Conservation (phyloP, 768 basidiomycete species). For the Melanogaster broomeanus region DNA sequence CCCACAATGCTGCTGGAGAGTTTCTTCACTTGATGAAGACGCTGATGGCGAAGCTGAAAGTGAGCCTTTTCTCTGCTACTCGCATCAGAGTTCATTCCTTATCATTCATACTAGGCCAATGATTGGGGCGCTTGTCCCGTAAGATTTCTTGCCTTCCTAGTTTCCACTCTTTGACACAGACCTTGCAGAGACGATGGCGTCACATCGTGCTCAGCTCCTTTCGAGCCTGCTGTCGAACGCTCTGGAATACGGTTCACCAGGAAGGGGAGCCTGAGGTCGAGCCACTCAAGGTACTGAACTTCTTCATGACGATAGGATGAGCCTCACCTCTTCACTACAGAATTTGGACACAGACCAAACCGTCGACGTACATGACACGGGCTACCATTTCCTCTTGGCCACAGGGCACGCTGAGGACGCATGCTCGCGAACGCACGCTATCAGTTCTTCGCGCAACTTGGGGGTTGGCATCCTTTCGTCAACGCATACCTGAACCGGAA, state of each 20-base stretch:
- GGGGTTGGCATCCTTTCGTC: slow-evolving; percentile 27
- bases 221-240: slow-evolving; percentile 43
- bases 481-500: slow-evolving; percentile 31
- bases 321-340: slow-evolving; percentile 24
- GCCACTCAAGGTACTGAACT: slow-evolving; percentile 42
- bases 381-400: slow-evolving; percentile 31
- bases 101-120: slow-evolving; percentile 41
- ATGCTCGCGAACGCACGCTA: slow-evolving; percentile 2
- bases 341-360: slow-evolving; percentile 47
- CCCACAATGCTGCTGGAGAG: slow-evolving; percentile 48
- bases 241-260: slow-evolving; percentile 42
- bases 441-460: slow-evolving; percentile 25
- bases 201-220: slow-evolving; percentile 43
- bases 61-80: slow-evolving; percentile 11
- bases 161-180: not conserved
- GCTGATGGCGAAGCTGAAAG: slow-evolving; percentile 63
- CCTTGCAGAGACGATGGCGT: slow-evolving; percentile 40
- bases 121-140: slow-evolving; percentile 67
- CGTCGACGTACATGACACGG: slow-evolving; percentile 36
- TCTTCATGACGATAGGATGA: not conserved
- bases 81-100: not conserved
- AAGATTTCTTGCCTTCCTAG: slow-evolving; percentile 11
- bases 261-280: slow-evolving; percentile 45
- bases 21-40: slow-evolving; percentile 57
- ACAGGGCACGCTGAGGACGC: not conserved